A percentile compares a stretch with the other conserved stretches of the same genome.
Conservation (phyloP, 768 basidiomycete genomes). For the Chalciporus sphaerocephalus region DNA sequence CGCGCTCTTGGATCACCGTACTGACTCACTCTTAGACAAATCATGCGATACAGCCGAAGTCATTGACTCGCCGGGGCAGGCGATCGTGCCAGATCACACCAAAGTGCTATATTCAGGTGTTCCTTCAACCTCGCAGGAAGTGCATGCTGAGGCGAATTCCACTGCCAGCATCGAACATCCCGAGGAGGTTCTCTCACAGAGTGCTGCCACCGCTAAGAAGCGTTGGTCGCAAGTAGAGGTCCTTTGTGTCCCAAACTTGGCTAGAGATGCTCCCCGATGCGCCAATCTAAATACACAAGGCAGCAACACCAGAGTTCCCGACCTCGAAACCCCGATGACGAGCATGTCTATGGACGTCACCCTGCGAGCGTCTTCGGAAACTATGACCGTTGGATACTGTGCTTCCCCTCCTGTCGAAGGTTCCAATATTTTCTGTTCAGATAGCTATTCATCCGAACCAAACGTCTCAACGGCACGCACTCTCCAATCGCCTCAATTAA, state of each 20-base stretch:
- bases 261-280: not conserved
- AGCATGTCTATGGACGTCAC: not conserved
- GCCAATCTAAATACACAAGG: not conserved
- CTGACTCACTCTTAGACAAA: not conserved
- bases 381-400: not conserved
- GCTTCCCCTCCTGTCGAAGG: too few relatives aligned
- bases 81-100: not conserved
- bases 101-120: not conserved
- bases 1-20: conserved; percentile 3
- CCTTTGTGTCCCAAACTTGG: not conserved
- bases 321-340: not conserved
- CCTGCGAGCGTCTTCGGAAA: not conserved
- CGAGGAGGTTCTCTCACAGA: not conserved
- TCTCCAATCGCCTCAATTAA: too few relatives aligned
- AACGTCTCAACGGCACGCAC: too few relatives aligned
- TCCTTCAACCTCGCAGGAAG: not conserved
- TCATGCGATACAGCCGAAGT: not conserved
- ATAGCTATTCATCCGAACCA: not conserved
- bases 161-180: not conserved
- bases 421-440: not conserved
- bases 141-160: not conserved
- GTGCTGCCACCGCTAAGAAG: not conserved
- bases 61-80: not conserved
- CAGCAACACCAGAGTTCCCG: not conserved
- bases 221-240: not conserved